Evolutionary conservation across 164 flowering plant genomes (phyloP), one percentile per base, ranked within the genome.

Genomic region (Nymphaea colorata): DNA sequence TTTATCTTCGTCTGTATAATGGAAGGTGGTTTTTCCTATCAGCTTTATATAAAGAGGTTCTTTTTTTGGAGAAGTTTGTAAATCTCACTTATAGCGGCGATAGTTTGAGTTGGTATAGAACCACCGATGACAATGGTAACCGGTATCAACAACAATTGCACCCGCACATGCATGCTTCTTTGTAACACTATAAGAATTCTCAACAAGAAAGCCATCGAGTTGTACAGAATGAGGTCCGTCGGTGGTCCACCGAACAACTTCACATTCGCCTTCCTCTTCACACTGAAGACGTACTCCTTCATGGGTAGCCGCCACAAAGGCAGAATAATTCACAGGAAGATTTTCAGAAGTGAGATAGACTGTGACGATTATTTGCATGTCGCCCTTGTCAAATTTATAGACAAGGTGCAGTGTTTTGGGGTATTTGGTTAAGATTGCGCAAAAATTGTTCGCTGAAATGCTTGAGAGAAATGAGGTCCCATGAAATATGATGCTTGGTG

Each of bases 401-500:
- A 11, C 42, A 4, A 47, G 17, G n/a, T 44, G n/a, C 36, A 60
- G 68, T 36, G 60, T 51, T 55, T 47, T 66, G 61, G 45, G 68
- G 17, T 47, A 51, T 25, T 66, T 55, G 5, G 51, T 44, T 2
- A 41, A 66, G 0, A 4, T 36, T 66, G 44, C 68, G 4, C 59
- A 57, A 14, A 8, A 11, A 41, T 18, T 66, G 42, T 66, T 73
- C 17, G 68, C 68, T 63, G 68, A 45, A 43, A 76, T 73, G 67
- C 74, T 74, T 3, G 64, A 66, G n/a, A 71, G 63, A 66, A 66
- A 76, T 59, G 72, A 70, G 8, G 74, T 61, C 8, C 73, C 76
- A 47, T 76, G 76, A 76, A 76, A 73, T 63, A 66, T 66, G n/a
- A 43, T 67, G 11, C 68, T 76, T 45, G 53, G 62, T 67, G 79